Base-by-base conservation (phyloP, 768 basidiomycete genomes). In the Tulasnella sp. region DNA sequence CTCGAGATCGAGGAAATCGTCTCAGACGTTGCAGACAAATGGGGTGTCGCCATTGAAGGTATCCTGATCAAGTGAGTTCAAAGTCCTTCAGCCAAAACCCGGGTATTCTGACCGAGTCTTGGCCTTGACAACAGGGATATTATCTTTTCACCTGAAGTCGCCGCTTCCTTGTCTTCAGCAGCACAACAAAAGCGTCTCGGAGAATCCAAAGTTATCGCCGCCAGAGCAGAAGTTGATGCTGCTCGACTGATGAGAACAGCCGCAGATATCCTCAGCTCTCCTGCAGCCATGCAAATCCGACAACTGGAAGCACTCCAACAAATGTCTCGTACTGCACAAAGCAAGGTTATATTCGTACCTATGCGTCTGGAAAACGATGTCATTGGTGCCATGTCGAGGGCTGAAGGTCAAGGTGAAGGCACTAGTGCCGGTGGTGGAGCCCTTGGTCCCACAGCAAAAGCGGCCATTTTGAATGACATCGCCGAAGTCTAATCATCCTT, bases 101-200 rank as follows among this genome's bases (percentile, higher is more conserved):
- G 29, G 15, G 32, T 41, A 13, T 7, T 25, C 34, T 42, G 29
- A 58, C 25, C 43, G 28, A 29, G 32, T 27, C 40, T 28, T n/a
- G 20, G 29, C 29, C 16, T 40, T 35, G 32, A 47, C 63, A 88
- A 16, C 19, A 54, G 53, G 69, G 87, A 89, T 64, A 88, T 91
- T 67, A 83, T 91, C 67, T 95, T 96, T 74, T 83, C 82, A 48
- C 56, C 83, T 42, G 93, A 96, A 53, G 78, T 99, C 15, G 80
- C 90, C 46, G 81, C 88, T 7, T 88, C 87, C 15, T 74, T 99
- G 43, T 93, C 90, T 10, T 86, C 83, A 57, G 93, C 93, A 32
- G 93, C 93, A 16, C 92, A 95, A 62, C 90, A 93, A 68, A 95
- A 95, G 76, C 78, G 93, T 55, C 80, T 96, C 53, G 93, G 91